Conservation (phyloP, 345 rosid genomes). For the Passiflora organensis region DNA sequence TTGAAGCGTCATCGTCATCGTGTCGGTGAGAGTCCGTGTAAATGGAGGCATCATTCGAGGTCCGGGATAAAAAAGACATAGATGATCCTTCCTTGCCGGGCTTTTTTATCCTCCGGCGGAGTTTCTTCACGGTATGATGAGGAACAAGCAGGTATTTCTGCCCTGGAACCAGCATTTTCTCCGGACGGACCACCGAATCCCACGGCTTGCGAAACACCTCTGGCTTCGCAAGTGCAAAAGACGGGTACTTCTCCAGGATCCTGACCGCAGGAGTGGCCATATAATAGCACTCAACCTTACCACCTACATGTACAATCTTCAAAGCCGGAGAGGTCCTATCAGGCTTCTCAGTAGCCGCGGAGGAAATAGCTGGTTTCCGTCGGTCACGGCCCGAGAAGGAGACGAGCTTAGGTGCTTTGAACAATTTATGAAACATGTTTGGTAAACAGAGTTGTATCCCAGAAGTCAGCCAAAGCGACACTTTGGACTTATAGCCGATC, state of each 20-base stretch:
- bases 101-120: constrained; percentile 16
- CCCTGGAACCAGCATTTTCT: constrained; percentile 39
- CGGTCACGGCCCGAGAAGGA: not conserved
- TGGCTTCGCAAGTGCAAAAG: constrained; percentile 33
- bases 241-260: constrained; percentile 42
- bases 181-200: constrained; percentile 36
- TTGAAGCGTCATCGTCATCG: not conserved
- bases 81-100: constrained; percentile 10
- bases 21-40: not conserved
- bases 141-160: constrained; percentile 35
- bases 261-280: constrained; percentile 35
- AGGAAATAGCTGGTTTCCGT: not conserved
- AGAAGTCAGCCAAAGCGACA: too few relatives aligned
- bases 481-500: too few relatives aligned
- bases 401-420: constrained; percentile 18
- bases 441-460: too few relatives aligned
- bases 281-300: constrained; percentile 28
- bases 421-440: constrained; percentile 31
- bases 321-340: constrained; percentile 14
- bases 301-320: constrained; percentile 40
- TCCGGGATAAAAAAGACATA: not conserved
- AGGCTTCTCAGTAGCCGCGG: not conserved
- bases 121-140: constrained; percentile 34
- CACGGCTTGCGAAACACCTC: constrained; percentile 45
- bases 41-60: constrained; percentile 3